Conservation (phyloP, 345 rosid genomes). For the Angophora floribunda region DNA sequence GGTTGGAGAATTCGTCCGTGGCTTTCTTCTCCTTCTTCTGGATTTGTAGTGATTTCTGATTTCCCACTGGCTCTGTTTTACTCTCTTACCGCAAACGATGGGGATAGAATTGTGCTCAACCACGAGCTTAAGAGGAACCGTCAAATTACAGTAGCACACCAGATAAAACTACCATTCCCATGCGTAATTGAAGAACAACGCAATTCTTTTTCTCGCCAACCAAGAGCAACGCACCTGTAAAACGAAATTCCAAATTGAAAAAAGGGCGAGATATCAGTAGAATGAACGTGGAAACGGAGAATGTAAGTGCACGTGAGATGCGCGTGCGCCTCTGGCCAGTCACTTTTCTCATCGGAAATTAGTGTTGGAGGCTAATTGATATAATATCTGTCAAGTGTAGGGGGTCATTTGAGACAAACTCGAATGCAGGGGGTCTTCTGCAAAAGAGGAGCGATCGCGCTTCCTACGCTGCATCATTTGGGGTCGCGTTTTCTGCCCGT, state of each 20-base stretch:
- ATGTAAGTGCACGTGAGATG: not conserved
- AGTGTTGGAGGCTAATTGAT: not conserved
- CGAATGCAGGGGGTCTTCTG: too few relatives aligned
- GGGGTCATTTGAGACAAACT: too few relatives aligned
- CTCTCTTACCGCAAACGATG: not conserved
- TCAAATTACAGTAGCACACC: not conserved
- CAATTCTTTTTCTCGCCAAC: not conserved
- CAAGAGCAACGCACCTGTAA: not conserved
- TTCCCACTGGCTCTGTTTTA: not conserved
- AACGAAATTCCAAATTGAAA: not conserved
- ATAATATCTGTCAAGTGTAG: too few relatives aligned
- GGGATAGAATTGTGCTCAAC: not conserved
- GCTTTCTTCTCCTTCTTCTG: constrained; percentile 2
- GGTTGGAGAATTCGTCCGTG: not conserved
- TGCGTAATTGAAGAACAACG: not conserved
- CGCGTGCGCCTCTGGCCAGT: not conserved
- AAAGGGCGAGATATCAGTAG: not conserved
- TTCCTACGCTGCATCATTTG: too few relatives aligned
- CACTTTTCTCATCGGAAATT: not conserved
- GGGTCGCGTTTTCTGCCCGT: rapidly evolving
- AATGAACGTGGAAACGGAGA: too few relatives aligned
- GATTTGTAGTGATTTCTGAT: not conserved
- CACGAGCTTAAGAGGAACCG: not conserved
- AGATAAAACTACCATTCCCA: not conserved
- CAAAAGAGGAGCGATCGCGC: too few relatives aligned